A percentile compares a stretch with the other conserved stretches of the same genome.
Evolutionary conservation across 2,329 filamentous ascomycete genomes (phyloP).

Genomic region (Ilyonectria sp.): DNA sequence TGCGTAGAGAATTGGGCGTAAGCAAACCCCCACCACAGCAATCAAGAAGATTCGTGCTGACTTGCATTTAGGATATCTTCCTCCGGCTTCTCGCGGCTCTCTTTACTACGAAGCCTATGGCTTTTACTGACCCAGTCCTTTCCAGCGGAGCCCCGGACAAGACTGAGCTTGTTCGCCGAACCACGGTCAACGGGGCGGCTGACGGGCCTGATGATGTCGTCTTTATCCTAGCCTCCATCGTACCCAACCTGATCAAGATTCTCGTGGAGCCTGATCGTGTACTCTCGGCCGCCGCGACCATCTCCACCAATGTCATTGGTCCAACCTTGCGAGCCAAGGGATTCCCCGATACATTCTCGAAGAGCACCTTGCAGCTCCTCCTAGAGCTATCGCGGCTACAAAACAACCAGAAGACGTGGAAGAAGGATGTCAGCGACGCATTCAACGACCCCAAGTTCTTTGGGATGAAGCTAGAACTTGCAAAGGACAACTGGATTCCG

Average conservation of each 20-base stretch:
- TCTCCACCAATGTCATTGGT: conserved; percentile 86
- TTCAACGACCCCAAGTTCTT: conserved; percentile 95
- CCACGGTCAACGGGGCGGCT: conserved; percentile 53
- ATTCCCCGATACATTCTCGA: conserved; percentile 88
- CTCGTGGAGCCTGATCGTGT: conserved; percentile 90
- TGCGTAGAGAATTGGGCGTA: conserved; percentile 91
- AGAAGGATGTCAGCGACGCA: conserved; percentile 90
- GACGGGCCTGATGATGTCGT: conserved; percentile 82
- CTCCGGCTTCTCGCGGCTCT: conserved; percentile 90
- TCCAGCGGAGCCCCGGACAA: conserved; percentile 56
- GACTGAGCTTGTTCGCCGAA: conserved; percentile 55
- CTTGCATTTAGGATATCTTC: conserved; percentile 80
- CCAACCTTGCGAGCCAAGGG: conserved; percentile 86
- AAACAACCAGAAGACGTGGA: conserved; percentile 90
- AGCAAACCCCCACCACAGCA: conserved; percentile 53
- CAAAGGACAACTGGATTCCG: conserved; percentile 84
- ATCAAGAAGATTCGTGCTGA: conserved; percentile 45
- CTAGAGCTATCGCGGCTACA: conserved; percentile 83
- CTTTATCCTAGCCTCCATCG: conserved; percentile 82
- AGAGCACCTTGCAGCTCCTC: conserved; percentile 79
- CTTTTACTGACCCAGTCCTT: conserved; percentile 71
- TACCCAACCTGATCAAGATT: conserved; percentile 86
- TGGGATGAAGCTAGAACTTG: conserved; percentile 74
- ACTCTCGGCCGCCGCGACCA: conserved; percentile 80
- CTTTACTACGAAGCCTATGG: conserved; percentile 89